Evolutionary conservation across 768 basidiomycete species (phyloP).

Genomic region (Tricholoma sp.): DNA sequence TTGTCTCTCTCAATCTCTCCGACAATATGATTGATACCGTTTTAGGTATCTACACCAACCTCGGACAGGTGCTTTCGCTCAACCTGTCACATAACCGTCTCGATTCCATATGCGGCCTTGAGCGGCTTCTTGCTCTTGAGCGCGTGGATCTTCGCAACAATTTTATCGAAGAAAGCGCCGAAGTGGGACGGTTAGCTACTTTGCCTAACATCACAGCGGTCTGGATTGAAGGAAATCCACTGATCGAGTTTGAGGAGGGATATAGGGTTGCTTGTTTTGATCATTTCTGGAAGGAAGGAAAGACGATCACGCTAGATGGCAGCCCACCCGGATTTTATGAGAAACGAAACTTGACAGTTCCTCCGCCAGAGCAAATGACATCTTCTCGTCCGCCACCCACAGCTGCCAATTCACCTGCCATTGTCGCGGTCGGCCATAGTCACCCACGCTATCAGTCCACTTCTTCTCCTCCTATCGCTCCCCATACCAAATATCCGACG

Average conservation of each 20-base stretch:
- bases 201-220: slow-evolving; percentile 78
- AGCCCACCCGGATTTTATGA: slow-evolving; percentile 66
- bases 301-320: slow-evolving; percentile 72
- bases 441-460: slow-evolving; percentile 20
- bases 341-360: slow-evolving; percentile 48
- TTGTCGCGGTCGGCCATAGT: slow-evolving; percentile 49
- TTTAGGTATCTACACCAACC: slow-evolving; percentile 75
- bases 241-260: slow-evolving; percentile 65
- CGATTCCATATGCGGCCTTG: slow-evolving; percentile 92
- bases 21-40: slow-evolving; percentile 98
- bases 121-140: slow-evolving; percentile 80
- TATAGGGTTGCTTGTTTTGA: slow-evolving; percentile 80
- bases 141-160: slow-evolving; percentile 82
- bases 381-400: slow-evolving; percentile 44
- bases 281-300: slow-evolving; percentile 82
- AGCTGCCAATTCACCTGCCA: slow-evolving; percentile 52
- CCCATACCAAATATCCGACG: slow-evolving; percentile 24
- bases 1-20: slow-evolving; percentile 88
- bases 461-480: slow-evolving; percentile 15
- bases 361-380: slow-evolving; percentile 47
- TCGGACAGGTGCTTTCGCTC: slow-evolving; percentile 72
- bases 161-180: slow-evolving; percentile 73
- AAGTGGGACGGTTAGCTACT: slow-evolving; percentile 76
- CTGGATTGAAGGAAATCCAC: slow-evolving; percentile 82
- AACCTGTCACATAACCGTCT: slow-evolving; percentile 86